Percentiles rank a stretch among this genome's conserved stretches.
Evolutionary conservation across 2,329 filamentous ascomycete genomes (phyloP).

Genomic region (Diatrype stigma): DNA sequence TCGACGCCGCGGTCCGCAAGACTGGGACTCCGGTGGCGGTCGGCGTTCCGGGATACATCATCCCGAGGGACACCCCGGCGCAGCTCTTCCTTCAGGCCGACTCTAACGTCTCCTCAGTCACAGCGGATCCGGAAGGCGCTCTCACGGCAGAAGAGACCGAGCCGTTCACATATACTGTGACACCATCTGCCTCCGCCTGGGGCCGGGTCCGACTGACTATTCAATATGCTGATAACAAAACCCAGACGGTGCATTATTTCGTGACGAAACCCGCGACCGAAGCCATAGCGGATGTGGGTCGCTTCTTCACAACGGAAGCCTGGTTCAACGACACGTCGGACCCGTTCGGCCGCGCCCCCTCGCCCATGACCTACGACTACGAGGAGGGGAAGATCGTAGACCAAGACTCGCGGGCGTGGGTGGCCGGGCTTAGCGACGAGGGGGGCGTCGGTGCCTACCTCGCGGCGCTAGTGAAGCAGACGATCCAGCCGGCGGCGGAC

Average conservation of each 20-base stretch:
- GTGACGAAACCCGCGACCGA: constrained; percentile 44
- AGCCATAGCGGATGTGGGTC: constrained; percentile 42
- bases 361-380: constrained; percentile 54
- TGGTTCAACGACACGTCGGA: constrained; percentile 49
- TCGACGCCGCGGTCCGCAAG: constrained; percentile 41
- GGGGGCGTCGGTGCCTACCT: constrained; percentile 54
- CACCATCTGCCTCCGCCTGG: constrained; percentile 39
- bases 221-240: constrained; percentile 41
- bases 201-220: constrained; percentile 47
- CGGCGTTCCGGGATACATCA: constrained; percentile 51
- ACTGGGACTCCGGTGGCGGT: constrained; percentile 45
- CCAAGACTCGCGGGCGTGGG: constrained; percentile 51
- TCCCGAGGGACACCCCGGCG: constrained; percentile 43
- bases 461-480: constrained; percentile 52
- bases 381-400: constrained; percentile 38
- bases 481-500: constrained; percentile 41
- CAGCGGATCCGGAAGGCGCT: constrained; percentile 32
- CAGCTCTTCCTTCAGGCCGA: constrained; percentile 41
- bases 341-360: constrained; percentile 50
- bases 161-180: constrained; percentile 36
- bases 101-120: constrained; percentile 35
- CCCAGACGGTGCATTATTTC: constrained; percentile 54
- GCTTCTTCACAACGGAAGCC: constrained; percentile 50
- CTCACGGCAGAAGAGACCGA: constrained; percentile 29
- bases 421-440: constrained; percentile 57